Conservation (phyloP, 805 yeast genomes). For the Hemisphaericaspora nanyangensis region DNA sequence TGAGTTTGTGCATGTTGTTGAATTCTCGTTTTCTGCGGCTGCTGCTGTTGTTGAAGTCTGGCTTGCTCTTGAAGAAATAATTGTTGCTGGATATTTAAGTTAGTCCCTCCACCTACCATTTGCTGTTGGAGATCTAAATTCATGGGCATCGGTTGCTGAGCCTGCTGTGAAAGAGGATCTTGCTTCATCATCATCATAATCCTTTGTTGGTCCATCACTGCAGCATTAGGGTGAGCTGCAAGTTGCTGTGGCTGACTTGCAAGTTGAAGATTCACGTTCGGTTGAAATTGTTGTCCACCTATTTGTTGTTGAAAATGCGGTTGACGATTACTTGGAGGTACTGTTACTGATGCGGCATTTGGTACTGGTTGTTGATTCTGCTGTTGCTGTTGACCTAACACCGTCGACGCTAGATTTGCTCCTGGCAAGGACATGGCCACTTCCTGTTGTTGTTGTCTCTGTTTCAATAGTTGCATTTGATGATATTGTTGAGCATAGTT, state of each 20-base stretch:
- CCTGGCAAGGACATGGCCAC: conserved; percentile 27
- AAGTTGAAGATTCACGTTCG: conserved; percentile 2
- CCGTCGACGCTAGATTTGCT: background rate
- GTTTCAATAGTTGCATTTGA: conserved; percentile 56
- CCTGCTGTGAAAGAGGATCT: background rate
- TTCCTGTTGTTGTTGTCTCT: conserved; percentile 49
- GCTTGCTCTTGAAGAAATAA: conserved; percentile 24
- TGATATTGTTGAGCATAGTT: conserved; percentile 65
- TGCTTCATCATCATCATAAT: conserved; percentile 8
- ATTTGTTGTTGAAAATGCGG: conserved; percentile 4
- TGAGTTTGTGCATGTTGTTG: conserved; percentile 49
- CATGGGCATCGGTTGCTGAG: background rate
- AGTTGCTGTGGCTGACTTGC: background rate
- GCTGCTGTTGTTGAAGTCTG: conserved; percentile 12
- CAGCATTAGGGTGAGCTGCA: background rate
- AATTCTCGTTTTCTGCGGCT: conserved; percentile 20
- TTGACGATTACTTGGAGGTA: background rate
- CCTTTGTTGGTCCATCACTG: conserved; percentile 7
- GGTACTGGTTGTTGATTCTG: conserved; percentile 11
- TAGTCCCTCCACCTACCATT: conserved; percentile 3
- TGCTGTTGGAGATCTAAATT: conserved; percentile 8
- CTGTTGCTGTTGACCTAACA: conserved; percentile 2
- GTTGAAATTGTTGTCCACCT: conserved; percentile 1
- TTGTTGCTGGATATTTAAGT: conserved; percentile 25
- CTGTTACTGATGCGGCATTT: conserved; percentile 13